Base-by-base conservation (phyloP, 805 yeast genomes). In the Sugiyamaella lignohabitans region DNA sequence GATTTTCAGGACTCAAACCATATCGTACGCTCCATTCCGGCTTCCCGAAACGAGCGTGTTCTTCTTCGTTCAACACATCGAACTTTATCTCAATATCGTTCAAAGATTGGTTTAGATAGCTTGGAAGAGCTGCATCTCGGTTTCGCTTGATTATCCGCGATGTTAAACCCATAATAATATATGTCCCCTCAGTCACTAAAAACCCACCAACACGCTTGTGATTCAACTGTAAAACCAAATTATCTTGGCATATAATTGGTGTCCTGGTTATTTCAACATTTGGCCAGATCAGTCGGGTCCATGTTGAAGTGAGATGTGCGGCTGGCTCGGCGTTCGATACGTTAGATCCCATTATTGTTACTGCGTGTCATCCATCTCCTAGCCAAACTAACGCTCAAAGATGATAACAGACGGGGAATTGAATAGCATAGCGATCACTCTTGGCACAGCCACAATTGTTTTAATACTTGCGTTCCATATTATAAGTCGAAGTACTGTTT, bases 331-430 rank as follows among this genome's bases (percentile, higher is more conserved):
- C n/a, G n/a, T n/a, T n/a, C n/a, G n/a, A n/a, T n/a, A n/a, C n/a
- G n/a, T n/a, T n/a, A n/a, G n/a, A n/a, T n/a, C n/a, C n/a, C n/a
- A n/a, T n/a, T n/a, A n/a, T n/a, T n/a, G n/a, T n/a, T n/a, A n/a
- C n/a, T n/a, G n/a, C n/a, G n/a, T n/a, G n/a, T n/a, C n/a, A n/a
- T n/a, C n/a, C n/a, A n/a, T n/a, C n/a, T n/a, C n/a, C n/a, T n/a
- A n/a, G n/a, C n/a, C n/a, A n/a, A n/a, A n/a, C n/a, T n/a, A n/a
- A n/a, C n/a, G n/a, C n/a, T n/a, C n/a, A n/a, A 27, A 27, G 41
- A 89, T 89, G 96, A 88, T 89, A 59, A 72, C 86, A 14, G 97
- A 89, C 72, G 71, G 71, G 46, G 93, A 87, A 65, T 75, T 89
- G 62, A 79, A 88, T 63, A 67, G 76, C 42, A 68, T 87, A 39